Base-by-base conservation (phyloP, 73 alveolate genomes). In the Loxodes magnus region DNA sequence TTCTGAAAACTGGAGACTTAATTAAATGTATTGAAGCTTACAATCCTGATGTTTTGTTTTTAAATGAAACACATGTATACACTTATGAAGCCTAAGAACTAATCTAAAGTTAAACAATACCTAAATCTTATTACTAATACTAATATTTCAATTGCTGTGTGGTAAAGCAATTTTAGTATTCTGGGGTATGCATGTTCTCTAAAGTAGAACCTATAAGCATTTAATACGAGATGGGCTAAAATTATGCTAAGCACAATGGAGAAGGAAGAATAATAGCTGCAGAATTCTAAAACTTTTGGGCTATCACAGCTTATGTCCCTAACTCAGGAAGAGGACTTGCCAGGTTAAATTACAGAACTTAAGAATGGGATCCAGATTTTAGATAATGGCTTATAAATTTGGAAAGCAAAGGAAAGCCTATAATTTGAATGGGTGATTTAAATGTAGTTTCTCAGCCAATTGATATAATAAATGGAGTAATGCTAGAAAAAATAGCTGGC, bases 201-300 rank as follows among this genome's bases (percentile, higher is more conserved):
- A 87, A 90, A 58, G 71, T 74, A 9, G 64, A 87, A 29, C 98
- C 98, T 5, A 50, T 79, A 3, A 41, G 68, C 0, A 81, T 81
- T 31, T 49, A 22, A 12, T 88, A 59, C 63, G 95, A 84, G 55
- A 72, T 88, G 14, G 92, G 92, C 24, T 64, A 42, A 14, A 53
- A 48, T n/a, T n/a, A n/a, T n/a, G n/a, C n/a, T 20, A 79, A 86
- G 52, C 95, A 86, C 72, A 96, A 90, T 48, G 29, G 62, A 57
- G 96, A 90, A 75, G 96, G 98, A 14, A 52, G 98, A 67, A 76
- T 94, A 16, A 56, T 90, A 23, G 78, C 96, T 4, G 71, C 82
- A 27, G 98, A 90, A 74, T 90, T 5, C 56, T 90, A 86, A 20
- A 81, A 83, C 35, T 90, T 90, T 48, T 86, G 33, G 56, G 41